phyloP scores from a whole-genome alignment of 805 yeast genomes.

The Wickerhamiella dianesei region DNA sequence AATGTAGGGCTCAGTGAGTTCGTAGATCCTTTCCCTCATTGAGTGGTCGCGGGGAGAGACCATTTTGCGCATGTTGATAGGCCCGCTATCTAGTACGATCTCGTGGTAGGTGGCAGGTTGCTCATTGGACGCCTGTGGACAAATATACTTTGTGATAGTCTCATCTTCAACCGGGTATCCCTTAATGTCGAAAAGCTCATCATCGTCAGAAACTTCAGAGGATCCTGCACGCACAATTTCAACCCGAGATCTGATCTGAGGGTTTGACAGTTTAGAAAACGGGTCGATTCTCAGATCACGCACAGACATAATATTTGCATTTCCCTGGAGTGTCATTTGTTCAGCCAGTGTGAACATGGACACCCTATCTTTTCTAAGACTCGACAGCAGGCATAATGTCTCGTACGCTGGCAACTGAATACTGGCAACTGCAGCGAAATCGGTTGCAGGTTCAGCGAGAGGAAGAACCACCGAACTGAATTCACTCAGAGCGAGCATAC shows the following conservation, averaged over 20 bases:
- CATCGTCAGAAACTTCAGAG: neutral
- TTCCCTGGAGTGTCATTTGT: conserved; percentile 28
- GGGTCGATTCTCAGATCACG: neutral
- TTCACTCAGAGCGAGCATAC: conserved; percentile 11
- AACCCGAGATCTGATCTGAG: neutral
- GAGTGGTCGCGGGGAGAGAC: conserved; percentile 13
- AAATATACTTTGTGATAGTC: neutral
- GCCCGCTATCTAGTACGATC: conserved; percentile 11
- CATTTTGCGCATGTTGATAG: conserved; percentile 13
- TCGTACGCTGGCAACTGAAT: conserved; percentile 28
- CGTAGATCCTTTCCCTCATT: conserved; percentile 14
- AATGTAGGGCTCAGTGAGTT: conserved; percentile 17
- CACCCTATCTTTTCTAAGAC: conserved; percentile 26
- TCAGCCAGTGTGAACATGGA: conserved; percentile 34
- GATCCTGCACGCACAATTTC: neutral
- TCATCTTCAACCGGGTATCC: neutral
- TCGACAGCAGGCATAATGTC: conserved; percentile 30
- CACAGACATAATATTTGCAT: conserved; percentile 36
- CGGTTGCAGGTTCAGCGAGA: conserved; percentile 6
- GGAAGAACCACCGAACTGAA: conserved; percentile 16
- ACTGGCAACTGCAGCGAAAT: conserved; percentile 4
- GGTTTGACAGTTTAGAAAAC: neutral
- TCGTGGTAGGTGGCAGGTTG: neutral
- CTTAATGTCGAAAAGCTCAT: neutral
- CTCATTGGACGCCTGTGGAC: neutral